phyloP scores from a whole-genome alignment of 2,329 filamentous ascomycete species.

The Fusarium sp. region DNA sequence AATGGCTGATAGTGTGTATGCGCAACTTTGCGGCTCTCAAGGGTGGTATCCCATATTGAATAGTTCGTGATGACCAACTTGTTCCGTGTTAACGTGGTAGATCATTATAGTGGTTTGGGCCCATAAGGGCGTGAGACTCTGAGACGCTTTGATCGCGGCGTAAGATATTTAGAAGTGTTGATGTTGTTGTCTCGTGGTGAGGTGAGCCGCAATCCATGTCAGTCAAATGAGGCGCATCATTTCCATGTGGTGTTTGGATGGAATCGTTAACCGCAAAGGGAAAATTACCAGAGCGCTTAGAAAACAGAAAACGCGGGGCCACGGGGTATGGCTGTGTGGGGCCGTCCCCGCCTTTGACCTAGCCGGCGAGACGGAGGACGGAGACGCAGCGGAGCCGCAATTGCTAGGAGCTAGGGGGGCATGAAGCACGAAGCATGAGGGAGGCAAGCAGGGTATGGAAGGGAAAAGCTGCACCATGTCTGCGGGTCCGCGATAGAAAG shows the following conservation, averaged over 20 bases:
- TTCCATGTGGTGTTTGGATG: slow-evolving; percentile 7
- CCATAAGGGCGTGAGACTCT: neutral
- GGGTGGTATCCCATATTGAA: slow-evolving; percentile 9
- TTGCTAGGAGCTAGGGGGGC: slow-evolving; percentile 6
- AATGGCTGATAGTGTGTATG: slow-evolving; percentile 22
- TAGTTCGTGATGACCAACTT: neutral
- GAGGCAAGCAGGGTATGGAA: neutral
- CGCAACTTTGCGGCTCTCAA: slow-evolving; percentile 15
- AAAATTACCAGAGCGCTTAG: slow-evolving; percentile 5
- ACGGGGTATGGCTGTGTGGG: slow-evolving; percentile 28
- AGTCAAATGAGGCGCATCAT: slow-evolving; percentile 8
- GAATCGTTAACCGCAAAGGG: slow-evolving; percentile 3
- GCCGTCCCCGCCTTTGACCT: slow-evolving; percentile 39
- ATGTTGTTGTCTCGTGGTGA: slow-evolving; percentile 3
- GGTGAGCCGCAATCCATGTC: slow-evolving; percentile 5
- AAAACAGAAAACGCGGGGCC: neutral
- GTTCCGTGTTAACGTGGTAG: neutral
- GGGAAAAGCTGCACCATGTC: slow-evolving; percentile 9
- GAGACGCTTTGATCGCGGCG: neutral
- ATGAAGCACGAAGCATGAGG: neutral
- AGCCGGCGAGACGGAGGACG: slow-evolving; percentile 45
- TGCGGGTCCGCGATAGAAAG: slow-evolving; percentile 47
- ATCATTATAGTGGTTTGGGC: neutral
- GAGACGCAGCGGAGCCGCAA: slow-evolving; percentile 51
- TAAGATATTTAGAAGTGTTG: slow-evolving; percentile 9